Evolutionary conservation across 768 basidiomycete species (phyloP).

Genomic region (Nidularia sp.): DNA sequence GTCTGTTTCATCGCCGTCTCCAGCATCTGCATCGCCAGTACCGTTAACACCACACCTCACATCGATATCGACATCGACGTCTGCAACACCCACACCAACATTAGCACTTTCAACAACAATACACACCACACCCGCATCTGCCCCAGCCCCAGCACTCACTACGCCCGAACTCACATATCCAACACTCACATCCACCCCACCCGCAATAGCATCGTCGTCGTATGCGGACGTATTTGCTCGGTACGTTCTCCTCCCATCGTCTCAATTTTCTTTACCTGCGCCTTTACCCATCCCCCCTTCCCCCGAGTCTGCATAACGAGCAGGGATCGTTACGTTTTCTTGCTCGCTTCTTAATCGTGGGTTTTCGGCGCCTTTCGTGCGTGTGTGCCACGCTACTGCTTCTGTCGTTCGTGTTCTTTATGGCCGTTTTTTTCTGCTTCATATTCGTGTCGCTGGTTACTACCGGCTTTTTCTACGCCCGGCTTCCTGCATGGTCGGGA

Average conservation of each 20-base stretch:
- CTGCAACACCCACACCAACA: constrained; percentile 1
- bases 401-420: too few relatives aligned
- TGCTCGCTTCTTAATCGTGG: too few relatives aligned
- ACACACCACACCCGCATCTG: not conserved
- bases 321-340: too few relatives aligned
- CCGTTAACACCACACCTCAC: not conserved
- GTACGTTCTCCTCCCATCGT: not conserved
- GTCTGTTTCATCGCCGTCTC: too few relatives aligned
- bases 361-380: too few relatives aligned
- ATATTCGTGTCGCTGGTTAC: too few relatives aligned
- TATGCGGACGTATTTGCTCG: constrained; percentile 1
- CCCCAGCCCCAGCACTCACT: not conserved
- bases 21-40: too few relatives aligned
- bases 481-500: too few relatives aligned
- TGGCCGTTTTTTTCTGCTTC: too few relatives aligned
- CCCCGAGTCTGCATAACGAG: too few relatives aligned
- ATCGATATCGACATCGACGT: constrained; percentile 4
- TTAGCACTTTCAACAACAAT: not conserved
- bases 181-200: not conserved
- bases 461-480: too few relatives aligned
- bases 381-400: too few relatives aligned
- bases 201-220: not conserved
- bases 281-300: not conserved
- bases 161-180: not conserved
- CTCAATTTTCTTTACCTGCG: constrained; percentile 12